Evolutionary conservation across 176 grass and related monocot species (phyloP), one percentile per base, ranked within the genome.

Genomic region (Echinochloa phyllopogon): DNA sequence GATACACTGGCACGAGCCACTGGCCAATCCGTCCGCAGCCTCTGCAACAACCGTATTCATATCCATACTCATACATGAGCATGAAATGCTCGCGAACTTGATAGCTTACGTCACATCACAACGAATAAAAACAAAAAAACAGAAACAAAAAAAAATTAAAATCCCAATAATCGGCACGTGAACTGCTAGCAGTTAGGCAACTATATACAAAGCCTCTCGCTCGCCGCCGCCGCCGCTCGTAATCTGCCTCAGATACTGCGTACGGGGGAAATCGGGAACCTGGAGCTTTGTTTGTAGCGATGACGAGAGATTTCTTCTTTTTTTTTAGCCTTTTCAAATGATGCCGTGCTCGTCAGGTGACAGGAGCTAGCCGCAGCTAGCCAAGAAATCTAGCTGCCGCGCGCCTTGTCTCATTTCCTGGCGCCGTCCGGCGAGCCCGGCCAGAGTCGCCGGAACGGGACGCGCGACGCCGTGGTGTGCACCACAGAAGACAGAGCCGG

Each of bases 1-100:
- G 74, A 65, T 78, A 16, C 56, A 60, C 42, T 66, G 59, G 42
- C 29, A 52, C 29, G 38, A 41, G 70, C 4, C 51, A 55, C 18
- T 3, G 3, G 59, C 3, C 45, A 18, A 10, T 37, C 66, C 36
- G 25, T 25, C 59, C 45, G 69, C 24, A 57, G 77, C 69, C 85
- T 38, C 18, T 65, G 45, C 51, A 45, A 56, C 60, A 68, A 57
- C 33, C 63, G 24, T 60, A 27, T 87, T 87, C 86, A 69, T 37
- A 76, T 33, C 2, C 29, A 33, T 33, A 33, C 29, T 33, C 29
- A 57, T n/a, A 75, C 23, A 3, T 56, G 44, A 27, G 23, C 8
- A 59, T 10, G 16, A 8, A 59, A 69, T 21, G 10, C 25, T 69
- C 50, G 5, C 41, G 10, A 55, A 20, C n/a, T 63, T 59, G 12